Base-by-base conservation (phyloP, 805 yeast species). In the Candida ortonii region DNA sequence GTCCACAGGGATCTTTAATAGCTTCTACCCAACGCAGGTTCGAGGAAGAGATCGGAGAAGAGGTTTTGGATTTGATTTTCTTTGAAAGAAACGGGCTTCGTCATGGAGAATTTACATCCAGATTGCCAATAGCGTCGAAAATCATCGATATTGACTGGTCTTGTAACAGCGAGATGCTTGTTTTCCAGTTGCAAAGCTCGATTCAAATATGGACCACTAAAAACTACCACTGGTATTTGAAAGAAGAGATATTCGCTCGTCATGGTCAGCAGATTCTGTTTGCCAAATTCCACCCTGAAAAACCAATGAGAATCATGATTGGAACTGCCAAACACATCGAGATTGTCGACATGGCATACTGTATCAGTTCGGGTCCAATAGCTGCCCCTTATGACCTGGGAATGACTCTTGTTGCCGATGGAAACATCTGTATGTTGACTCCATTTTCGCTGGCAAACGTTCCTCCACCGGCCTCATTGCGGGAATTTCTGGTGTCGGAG, bases 181-280 rank as follows among this genome's bases (percentile, higher is more conserved):
- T 95, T 2, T 63, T 93, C 9, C 79, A 74, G 25, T 65, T 84
- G 18, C 42, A 60, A 2, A 70, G 78, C 47, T 64, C 75, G 11
- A 71, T 93, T n/a, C 94, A 84, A 54, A 60, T 93, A 16, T 93
- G 97, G 97, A 80, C 94, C 1, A 70, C 84, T 3, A 88, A 85
- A 54, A 93, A 93, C 59, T 93, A 89, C 60, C 94, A 89, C 54
- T 93, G 98, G 98, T 88, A 84, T 59, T 68, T 89, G 48, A 93
- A 93, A 53, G 94, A 84, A 58, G 94, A 84, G 51, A 60, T 89
- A 2, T 48, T 49, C 36, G 56, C 67, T 7, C 44, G 50, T 20
- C 39, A 38, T 3, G 56, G 52, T 16, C 60, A 56, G 22, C 52
- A 59, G 22, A 59, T 73, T 16, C 13, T 45, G 5, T 78, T 70